A percentile compares a stretch with the other conserved stretches of the same genome.
These are phyloP conservation scores for Pythium sukuiense DNA, from an alignment of 352 stramenopile species.

Conservation along the genomic window DNA sequence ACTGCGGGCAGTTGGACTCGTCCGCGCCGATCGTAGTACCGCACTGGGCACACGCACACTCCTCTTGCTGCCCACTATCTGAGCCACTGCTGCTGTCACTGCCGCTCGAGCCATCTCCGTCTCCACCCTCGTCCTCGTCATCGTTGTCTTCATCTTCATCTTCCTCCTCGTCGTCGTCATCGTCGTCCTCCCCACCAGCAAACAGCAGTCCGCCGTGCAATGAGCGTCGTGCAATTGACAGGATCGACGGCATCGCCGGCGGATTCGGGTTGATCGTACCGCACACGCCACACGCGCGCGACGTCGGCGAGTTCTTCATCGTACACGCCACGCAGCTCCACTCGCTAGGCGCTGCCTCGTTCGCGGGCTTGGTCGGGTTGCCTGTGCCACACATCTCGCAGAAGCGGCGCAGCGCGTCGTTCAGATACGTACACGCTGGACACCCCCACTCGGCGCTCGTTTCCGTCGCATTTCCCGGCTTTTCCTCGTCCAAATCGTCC, in stretches of 20 bases:
- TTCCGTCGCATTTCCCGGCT: neutral
- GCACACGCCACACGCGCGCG: constrained; percentile 55
- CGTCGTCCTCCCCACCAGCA: constrained; percentile 24
- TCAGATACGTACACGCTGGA: constrained; percentile 68
- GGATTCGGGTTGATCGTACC: constrained; percentile 71
- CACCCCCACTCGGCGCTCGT: constrained; percentile 52
- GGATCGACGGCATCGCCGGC: constrained; percentile 20
- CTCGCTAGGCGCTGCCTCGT: constrained; percentile 26
- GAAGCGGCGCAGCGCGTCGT: constrained; percentile 53
- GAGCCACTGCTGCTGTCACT: constrained; percentile 22
- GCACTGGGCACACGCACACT: constrained; percentile 29
- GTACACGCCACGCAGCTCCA: constrained; percentile 75
- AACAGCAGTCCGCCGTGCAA: constrained; percentile 26
- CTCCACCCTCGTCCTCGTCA: constrained; percentile 28
- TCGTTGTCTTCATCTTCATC: constrained; percentile 26
- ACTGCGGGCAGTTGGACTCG: constrained; percentile 39
- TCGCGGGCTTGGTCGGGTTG: constrained; percentile 39
- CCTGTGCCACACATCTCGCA: constrained; percentile 78
- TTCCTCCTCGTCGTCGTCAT: constrained; percentile 22
- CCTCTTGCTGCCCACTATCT: constrained; percentile 16
- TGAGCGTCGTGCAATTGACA: constrained; percentile 43
- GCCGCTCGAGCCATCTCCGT: constrained; percentile 29
- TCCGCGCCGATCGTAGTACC: constrained; percentile 23
- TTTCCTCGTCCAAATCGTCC: neutral
- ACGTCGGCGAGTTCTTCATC: constrained; percentile 56